Conservation (phyloP, 108 stramenopile species). For the Poteriospumella lacustris region DNA sequence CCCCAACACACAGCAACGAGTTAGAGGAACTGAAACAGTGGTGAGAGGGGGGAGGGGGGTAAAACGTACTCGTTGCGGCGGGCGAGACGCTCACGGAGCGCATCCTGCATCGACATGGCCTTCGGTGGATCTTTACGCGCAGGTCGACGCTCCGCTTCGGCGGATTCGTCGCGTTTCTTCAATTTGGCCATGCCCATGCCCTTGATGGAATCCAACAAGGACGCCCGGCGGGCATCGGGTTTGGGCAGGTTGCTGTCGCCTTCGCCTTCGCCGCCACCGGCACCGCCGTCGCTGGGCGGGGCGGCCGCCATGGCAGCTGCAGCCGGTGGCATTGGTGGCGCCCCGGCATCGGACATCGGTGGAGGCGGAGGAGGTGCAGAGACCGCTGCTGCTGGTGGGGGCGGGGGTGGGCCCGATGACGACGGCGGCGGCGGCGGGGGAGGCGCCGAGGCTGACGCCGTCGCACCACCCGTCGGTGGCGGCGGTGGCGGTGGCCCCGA, state of each 20-base stretch:
- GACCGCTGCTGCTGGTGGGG: neutral
- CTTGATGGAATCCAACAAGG: slow-evolving; percentile 14
- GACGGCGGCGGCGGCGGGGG: neutral
- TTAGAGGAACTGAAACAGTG: neutral
- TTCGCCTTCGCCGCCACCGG: neutral
- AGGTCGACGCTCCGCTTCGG: neutral
- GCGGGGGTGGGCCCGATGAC: neutral
- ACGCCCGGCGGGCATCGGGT: neutral
- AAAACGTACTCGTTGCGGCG: slow-evolving; percentile 15
- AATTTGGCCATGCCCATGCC: slow-evolving; percentile 22
- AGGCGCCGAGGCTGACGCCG: neutral
- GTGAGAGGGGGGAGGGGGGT: neutral
- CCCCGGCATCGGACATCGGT: too few relatives aligned
- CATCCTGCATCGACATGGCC: slow-evolving; percentile 1
- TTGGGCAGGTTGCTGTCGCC: neutral
- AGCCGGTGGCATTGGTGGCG: too few relatives aligned
- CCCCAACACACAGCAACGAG: slow-evolving; percentile 1
- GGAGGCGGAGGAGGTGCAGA: slow-evolving; percentile 18
- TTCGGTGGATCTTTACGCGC: neutral
- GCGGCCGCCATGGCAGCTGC: too few relatives aligned
- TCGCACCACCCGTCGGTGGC: slow-evolving; percentile 7
- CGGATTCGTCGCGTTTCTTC: neutral
- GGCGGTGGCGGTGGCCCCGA: slow-evolving; percentile 6
- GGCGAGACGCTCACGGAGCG: neutral
- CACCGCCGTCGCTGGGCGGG: too few relatives aligned